Evolutionary conservation across 2,329 filamentous ascomycete genomes (phyloP).

Genomic region (Amylocarpus encephaloides): DNA sequence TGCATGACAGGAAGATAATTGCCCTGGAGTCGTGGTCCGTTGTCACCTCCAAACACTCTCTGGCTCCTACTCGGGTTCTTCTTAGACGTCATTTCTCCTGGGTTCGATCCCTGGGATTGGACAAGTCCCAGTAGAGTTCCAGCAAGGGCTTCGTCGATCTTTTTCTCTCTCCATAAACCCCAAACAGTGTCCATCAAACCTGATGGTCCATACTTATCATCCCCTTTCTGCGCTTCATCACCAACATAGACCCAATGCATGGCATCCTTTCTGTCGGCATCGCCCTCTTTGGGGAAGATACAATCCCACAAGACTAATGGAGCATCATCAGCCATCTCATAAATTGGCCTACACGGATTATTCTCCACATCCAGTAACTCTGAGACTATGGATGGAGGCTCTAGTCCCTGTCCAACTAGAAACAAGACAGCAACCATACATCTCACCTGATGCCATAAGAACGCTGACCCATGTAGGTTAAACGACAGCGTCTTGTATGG

Average conservation of each 20-base stretch:
- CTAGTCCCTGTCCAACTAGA: constrained; percentile 81
- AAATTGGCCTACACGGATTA: constrained; percentile 72
- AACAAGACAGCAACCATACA: constrained; percentile 94
- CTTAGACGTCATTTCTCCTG: constrained; percentile 28
- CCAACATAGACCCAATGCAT: constrained; percentile 76
- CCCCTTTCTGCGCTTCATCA: constrained; percentile 51
- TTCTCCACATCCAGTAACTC: constrained; percentile 66
- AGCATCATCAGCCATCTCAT: constrained; percentile 84
- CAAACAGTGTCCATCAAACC: constrained; percentile 72
- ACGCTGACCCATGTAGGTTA: constrained; percentile 81
- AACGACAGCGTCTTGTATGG: constrained; percentile 58
- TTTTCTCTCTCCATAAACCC: constrained; percentile 73
- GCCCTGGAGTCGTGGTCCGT: constrained; percentile 44
- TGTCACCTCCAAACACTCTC: constrained; percentile 49
- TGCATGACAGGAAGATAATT: constrained; percentile 50
- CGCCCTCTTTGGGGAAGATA: constrained; percentile 61
- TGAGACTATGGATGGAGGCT: constrained; percentile 65
- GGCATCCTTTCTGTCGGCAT: constrained; percentile 45
- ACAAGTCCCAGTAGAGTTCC: constrained; percentile 64
- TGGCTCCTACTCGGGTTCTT: constrained; percentile 29
- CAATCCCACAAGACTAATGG: constrained; percentile 96
- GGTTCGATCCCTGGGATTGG: constrained; percentile 34
- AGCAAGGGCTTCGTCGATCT: constrained; percentile 85
- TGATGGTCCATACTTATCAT: constrained; percentile 56
- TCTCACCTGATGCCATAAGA: constrained; percentile 96